A percentile compares a stretch with the other conserved stretches of the same genome.
Conservation (phyloP, 2,329 filamentous ascomycete species). For the Colletotrichum godetiae region DNA sequence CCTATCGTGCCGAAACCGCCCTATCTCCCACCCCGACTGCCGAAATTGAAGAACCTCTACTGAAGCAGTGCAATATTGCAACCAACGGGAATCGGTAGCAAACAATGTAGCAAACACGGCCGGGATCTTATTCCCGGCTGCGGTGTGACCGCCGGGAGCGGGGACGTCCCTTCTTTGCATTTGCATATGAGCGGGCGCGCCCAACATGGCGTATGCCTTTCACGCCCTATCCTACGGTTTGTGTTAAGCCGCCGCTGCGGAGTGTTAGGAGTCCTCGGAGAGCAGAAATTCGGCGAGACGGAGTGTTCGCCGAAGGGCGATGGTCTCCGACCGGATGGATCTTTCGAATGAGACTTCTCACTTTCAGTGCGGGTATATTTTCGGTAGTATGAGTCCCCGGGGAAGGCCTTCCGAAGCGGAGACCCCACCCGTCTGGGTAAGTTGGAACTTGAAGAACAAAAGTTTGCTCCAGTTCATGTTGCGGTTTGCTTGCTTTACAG, state of each 20-base stretch:
- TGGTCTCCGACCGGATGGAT: not conserved
- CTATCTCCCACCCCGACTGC: not conserved
- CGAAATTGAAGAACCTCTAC: conserved; percentile 7
- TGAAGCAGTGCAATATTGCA: not conserved
- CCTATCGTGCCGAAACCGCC: not conserved
- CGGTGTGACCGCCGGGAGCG: conserved; percentile 13
- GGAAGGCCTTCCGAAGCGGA: not conserved
- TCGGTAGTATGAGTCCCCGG: not conserved
- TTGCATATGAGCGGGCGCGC: not conserved
- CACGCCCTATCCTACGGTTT: not conserved
- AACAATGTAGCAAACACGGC: not conserved
- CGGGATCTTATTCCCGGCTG: conserved; percentile 19
- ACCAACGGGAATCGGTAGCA: not conserved
- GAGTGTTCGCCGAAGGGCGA: not conserved
- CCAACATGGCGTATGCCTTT: not conserved
- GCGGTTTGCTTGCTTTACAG: not conserved
- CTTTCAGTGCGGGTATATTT: not conserved
- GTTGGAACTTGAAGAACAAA: not conserved
- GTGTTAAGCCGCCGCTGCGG: too few relatives aligned
- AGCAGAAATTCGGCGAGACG: not conserved
- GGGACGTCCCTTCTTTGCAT: not conserved
- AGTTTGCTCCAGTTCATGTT: not conserved
- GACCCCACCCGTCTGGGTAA: not conserved
- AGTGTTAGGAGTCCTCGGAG: not conserved
- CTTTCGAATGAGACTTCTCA: not conserved